Evolutionary conservation across 345 rosid species (phyloP), one percentile per base, ranked within the genome.

Genomic region (Iberis pinnata): DNA sequence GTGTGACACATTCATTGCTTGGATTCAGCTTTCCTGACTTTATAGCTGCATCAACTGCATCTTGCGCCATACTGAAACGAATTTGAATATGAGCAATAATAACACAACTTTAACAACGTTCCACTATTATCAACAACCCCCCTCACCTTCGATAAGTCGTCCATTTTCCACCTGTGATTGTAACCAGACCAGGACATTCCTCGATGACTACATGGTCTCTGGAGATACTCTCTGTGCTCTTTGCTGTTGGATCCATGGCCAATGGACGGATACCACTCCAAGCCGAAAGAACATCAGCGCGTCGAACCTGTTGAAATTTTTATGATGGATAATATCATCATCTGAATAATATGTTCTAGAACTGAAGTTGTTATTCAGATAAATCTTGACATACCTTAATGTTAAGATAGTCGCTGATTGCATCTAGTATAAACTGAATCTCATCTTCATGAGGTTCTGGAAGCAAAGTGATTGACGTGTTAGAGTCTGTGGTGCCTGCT

Each of bases 191-290:
- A 55, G 98, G 89, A 73, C 49, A 65, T 58, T 92, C 96, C 74
- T 92, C 95, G 42, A 74, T 61, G 20, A 87, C 84, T 37, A 92
- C 96, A 62, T 92, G 98, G 75, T 88, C 98, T 73, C 98, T 83
- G 9, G 98, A 88, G 68, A 92, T 80, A 71, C 88, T 88, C 70
- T 92, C 98, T 12, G 98, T 92, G 74, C 64, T 92, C 70, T 84
- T 88, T 41, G 89, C 95, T 15, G 80, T 72, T 42, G 98, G 98
- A 74, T 87, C 95, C 40, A 54, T 56, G 20, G 96, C 98, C 76
- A 90, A 68, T 18, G 98, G 98, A 33, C 98, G 96, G 57, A 90
- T 90, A 25, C 98, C 98, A 76, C 98, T 90, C 98, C 98, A 90
- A 33, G 95, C 98, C 50, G 98, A 90, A 56, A 90, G 96, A 67